A percentile compares a stretch with the other conserved stretches of the same genome.
phyloP scores from a whole-genome alignment of 257 asterid genomes.

The Penstemon barbatus region DNA sequence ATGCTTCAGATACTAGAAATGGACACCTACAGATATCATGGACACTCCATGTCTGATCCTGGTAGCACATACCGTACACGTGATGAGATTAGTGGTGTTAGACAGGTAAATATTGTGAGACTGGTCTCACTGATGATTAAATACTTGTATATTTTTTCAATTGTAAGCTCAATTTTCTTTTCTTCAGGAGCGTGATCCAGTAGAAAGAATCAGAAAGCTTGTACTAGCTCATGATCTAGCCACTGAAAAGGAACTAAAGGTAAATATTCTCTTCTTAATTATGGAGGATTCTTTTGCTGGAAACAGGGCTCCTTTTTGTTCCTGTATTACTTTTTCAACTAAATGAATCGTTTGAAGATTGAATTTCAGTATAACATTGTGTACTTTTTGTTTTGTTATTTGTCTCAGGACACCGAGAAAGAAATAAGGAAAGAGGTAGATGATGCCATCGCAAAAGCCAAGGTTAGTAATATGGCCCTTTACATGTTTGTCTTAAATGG shows the following conservation, averaged over 20 bases:
- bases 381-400: conserved; percentile 3
- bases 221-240: conserved; percentile 73
- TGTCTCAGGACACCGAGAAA: conserved; percentile 83
- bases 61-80: conserved; percentile 99
- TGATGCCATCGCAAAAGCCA: conserved; percentile 94
- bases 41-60: conserved; percentile 99
- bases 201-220: conserved; percentile 89
- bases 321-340: conserved; percentile 1
- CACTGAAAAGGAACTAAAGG: conserved; percentile 90
- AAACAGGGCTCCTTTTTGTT: background rate
- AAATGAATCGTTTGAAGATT: background rate
- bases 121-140: conserved; percentile 1
- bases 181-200: conserved; percentile 90
- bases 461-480: conserved; percentile 55
- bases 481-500: conserved; percentile 21
- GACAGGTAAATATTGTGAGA: conserved; percentile 63
- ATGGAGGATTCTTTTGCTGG: conserved; percentile 15
- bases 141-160: conserved; percentile 7
- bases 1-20: conserved; percentile 85
- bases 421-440: conserved; percentile 83
- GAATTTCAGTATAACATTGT: conserved; percentile 2
- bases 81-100: conserved; percentile 84
- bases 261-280: conserved; percentile 28
- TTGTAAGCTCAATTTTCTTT: conserved; percentile 11
- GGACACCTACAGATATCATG: conserved; percentile 98